Evolutionary conservation across 2,329 filamentous ascomycete species (phyloP).

Genomic region (Thielaviopsis ethacetica): DNA sequence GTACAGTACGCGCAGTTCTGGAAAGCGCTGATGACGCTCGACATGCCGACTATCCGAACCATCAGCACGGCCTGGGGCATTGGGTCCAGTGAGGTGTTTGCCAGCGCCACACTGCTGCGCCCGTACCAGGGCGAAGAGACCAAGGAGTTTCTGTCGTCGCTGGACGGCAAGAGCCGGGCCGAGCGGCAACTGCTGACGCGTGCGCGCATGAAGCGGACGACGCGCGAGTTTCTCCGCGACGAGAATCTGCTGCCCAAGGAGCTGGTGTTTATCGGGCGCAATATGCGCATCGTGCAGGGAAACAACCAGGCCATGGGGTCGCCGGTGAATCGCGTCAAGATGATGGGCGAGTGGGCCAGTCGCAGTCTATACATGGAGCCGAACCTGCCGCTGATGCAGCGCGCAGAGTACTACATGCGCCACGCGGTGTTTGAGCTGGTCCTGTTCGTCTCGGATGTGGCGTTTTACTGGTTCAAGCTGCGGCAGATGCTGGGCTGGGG

Average conservation of each 20-base stretch:
- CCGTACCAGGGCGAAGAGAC: conserved; percentile 78
- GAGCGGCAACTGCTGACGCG: conserved; percentile 87
- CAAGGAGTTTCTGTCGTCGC: conserved; percentile 48
- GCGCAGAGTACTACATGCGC: conserved; percentile 52
- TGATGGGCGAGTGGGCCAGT: conserved; percentile 81
- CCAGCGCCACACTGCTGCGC: conserved; percentile 72
- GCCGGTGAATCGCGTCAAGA: conserved; percentile 84
- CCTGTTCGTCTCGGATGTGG: conserved; percentile 57
- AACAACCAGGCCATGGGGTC: conserved; percentile 85
- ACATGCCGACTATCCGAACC: conserved; percentile 60
- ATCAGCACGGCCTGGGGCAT: conserved; percentile 77
- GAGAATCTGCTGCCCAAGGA: conserved; percentile 82
- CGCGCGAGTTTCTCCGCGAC: conserved; percentile 57
- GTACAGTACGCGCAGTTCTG: conserved; percentile 81
- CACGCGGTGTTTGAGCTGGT: conserved; percentile 74
- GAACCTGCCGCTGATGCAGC: conserved; percentile 43
- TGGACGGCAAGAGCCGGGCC: conserved; percentile 38
- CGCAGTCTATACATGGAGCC: conserved; percentile 63
- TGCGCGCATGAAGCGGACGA: conserved; percentile 55
- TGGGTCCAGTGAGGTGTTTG: conserved; percentile 70
- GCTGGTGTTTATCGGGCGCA: conserved; percentile 80
- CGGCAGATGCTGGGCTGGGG: conserved; percentile 62
- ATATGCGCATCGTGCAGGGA: conserved; percentile 81
- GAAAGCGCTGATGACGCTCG: conserved; percentile 86
- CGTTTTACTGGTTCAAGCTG: conserved; percentile 68